phyloP scores from a whole-genome alignment of 371 early-diverging fungal genomes.

The Mucor irregularis region DNA sequence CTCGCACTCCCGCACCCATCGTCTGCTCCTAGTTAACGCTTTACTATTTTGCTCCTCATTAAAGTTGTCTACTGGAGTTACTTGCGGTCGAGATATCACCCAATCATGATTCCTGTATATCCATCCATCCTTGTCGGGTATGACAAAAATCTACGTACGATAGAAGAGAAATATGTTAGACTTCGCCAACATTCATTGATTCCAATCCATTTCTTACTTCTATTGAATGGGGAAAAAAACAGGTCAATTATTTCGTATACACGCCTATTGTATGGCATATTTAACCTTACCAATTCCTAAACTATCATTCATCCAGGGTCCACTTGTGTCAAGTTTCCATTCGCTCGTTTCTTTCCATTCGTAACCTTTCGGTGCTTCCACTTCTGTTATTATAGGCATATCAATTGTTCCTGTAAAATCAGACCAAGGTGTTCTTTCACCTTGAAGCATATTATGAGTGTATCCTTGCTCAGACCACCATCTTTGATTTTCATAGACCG shows the following conservation, averaged over 20 bases:
- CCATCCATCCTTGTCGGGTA: constrained; percentile 35
- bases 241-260: neutral
- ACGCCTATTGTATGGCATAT: neutral
- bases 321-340: constrained; percentile 26
- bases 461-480: constrained; percentile 26
- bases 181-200: neutral
- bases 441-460: constrained; percentile 15
- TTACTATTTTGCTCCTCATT: constrained; percentile 3
- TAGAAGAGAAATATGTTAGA: neutral
- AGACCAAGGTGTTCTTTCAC: constrained; percentile 24
- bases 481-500: constrained; percentile 30
- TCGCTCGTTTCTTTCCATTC: constrained; percentile 21
- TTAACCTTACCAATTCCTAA: constrained; percentile 14
- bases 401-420: constrained; percentile 14
- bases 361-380: constrained; percentile 23
- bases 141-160: constrained; percentile 6
- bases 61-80: constrained; percentile 1
- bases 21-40: constrained; percentile 19
- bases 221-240: neutral
- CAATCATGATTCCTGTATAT: constrained; percentile 28
- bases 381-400: constrained; percentile 18
- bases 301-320: constrained; percentile 29
- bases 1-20: constrained; percentile 25
- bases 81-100: constrained; percentile 14
- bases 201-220: neutral